Evolutionary conservation across 352 stramenopile genomes (phyloP).

Genomic region (Pythium aphanidermatum): DNA sequence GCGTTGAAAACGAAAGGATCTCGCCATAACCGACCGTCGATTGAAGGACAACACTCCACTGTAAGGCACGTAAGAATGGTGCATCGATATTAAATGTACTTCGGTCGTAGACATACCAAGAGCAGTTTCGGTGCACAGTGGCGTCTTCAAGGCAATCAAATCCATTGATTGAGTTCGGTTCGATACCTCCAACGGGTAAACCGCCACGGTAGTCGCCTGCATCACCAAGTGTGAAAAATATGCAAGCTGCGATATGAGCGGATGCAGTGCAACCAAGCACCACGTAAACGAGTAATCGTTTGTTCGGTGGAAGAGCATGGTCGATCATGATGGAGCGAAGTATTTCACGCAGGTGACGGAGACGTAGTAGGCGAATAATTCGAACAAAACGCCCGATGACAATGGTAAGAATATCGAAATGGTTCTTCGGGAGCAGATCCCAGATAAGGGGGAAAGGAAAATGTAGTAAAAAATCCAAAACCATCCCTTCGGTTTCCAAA

Average conservation of each 20-base stretch:
- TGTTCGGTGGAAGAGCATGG: constrained; percentile 30
- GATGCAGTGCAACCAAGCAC: constrained; percentile 34
- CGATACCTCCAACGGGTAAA: constrained; percentile 26
- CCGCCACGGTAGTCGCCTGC: constrained; percentile 34
- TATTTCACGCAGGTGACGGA: constrained; percentile 29
- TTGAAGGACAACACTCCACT: constrained; percentile 68
- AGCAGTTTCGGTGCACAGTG: constrained; percentile 49
- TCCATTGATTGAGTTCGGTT: constrained; percentile 25
- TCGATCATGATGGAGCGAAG: constrained; percentile 41
- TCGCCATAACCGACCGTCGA: constrained; percentile 71
- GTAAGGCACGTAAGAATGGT: constrained; percentile 49
- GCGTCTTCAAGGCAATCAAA: constrained; percentile 42
- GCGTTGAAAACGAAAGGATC: constrained; percentile 50
- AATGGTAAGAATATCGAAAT: constrained; percentile 20
- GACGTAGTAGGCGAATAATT: constrained; percentile 39
- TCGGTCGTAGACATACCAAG: constrained; percentile 65
- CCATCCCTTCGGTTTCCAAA: constrained; percentile 30
- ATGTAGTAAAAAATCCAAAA: constrained; percentile 26
- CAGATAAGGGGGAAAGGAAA: constrained; percentile 44
- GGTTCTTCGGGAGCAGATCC: constrained; percentile 52
- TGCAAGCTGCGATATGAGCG: constrained; percentile 38
- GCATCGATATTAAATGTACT: constrained; percentile 54
- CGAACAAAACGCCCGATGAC: constrained; percentile 34
- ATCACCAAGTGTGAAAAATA: constrained; percentile 57
- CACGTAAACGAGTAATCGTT: constrained; percentile 44